These are phyloP conservation scores for Curvularia spicifera DNA, from an alignment of 2,329 filamentous ascomycete genomes.

Conservation along the genomic window DNA sequence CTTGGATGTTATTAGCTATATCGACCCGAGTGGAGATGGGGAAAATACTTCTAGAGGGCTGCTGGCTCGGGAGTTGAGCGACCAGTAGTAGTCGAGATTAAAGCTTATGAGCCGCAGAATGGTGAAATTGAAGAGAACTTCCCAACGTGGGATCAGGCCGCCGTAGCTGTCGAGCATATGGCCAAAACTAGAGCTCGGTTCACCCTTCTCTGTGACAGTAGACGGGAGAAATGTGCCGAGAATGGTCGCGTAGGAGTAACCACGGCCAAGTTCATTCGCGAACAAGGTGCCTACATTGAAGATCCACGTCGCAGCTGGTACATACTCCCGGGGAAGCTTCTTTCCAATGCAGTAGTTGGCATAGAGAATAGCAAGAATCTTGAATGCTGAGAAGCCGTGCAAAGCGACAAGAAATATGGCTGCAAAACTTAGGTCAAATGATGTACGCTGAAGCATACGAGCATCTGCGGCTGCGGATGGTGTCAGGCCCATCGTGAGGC, in stretches of 20 bases:
- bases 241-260: conserved; percentile 75
- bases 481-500: conserved; percentile 51
- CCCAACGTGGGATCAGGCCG: conserved; percentile 88
- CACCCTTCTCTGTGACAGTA: conserved; percentile 50
- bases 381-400: conserved; percentile 84
- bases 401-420: conserved; percentile 77
- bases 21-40: conserved; percentile 16
- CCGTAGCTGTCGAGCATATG: conserved; percentile 77
- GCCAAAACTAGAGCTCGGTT: conserved; percentile 65
- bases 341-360: conserved; percentile 83
- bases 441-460: conserved; percentile 68
- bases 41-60: conserved; percentile 82
- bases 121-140: conserved; percentile 97
- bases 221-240: conserved; percentile 59
- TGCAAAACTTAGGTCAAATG: conserved; percentile 85
- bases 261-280: conserved; percentile 81
- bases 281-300: conserved; percentile 90
- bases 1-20: conserved; percentile 73
- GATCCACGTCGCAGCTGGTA: conserved; percentile 81
- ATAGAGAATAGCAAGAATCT: conserved; percentile 80
- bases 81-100: conserved; percentile 98
- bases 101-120: conserved; percentile 93
- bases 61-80: conserved; percentile 64
- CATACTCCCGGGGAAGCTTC: conserved; percentile 69
- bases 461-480: conserved; percentile 60